phyloP scores from a whole-genome alignment of 2,329 filamentous ascomycete species.

The Fusarium beomiforme region DNA sequence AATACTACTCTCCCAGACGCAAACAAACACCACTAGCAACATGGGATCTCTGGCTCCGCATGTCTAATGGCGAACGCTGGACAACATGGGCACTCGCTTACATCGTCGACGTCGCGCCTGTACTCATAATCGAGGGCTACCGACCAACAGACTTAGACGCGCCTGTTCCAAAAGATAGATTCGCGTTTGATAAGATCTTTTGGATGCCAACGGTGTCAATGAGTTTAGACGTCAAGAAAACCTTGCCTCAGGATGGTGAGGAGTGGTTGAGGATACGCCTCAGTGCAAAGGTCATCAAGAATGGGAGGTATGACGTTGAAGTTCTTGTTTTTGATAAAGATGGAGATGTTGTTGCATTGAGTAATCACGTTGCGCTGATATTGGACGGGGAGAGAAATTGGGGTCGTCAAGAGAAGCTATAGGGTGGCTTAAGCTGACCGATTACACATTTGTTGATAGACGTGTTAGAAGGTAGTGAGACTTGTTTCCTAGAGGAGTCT shows the following conservation, averaged over 20 bases:
- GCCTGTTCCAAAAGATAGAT: conserved; percentile 24
- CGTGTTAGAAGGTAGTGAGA: not conserved
- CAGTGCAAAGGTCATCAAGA: conserved; percentile 71
- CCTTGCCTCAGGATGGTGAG: conserved; percentile 71
- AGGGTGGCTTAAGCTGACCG: not conserved
- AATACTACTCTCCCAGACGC: conserved; percentile 44
- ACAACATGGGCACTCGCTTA: conserved; percentile 72
- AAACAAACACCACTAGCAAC: conserved; percentile 9
- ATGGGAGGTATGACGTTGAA: conserved; percentile 80
- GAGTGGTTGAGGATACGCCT: conserved; percentile 78
- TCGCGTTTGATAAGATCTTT: conserved; percentile 51
- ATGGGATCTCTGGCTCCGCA: conserved; percentile 66
- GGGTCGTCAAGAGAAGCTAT: conserved; percentile 50
- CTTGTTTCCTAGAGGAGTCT: not conserved
- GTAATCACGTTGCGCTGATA: conserved; percentile 46
- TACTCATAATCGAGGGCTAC: conserved; percentile 69
- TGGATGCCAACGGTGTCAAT: conserved; percentile 83
- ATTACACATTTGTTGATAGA: not conserved
- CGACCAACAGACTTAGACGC: conserved; percentile 44
- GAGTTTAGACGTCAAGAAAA: conserved; percentile 81
- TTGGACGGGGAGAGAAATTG: conserved; percentile 41
- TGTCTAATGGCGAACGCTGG: conserved; percentile 68
- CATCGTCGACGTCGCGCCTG: conserved; percentile 72
- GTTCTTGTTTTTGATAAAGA: conserved; percentile 68
- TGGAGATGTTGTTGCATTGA: conserved; percentile 46